Percentiles rank a stretch among this genome's conserved stretches.
Evolutionary conservation across 768 basidiomycete genomes (phyloP).

Genomic region (Suillus paluster): DNA sequence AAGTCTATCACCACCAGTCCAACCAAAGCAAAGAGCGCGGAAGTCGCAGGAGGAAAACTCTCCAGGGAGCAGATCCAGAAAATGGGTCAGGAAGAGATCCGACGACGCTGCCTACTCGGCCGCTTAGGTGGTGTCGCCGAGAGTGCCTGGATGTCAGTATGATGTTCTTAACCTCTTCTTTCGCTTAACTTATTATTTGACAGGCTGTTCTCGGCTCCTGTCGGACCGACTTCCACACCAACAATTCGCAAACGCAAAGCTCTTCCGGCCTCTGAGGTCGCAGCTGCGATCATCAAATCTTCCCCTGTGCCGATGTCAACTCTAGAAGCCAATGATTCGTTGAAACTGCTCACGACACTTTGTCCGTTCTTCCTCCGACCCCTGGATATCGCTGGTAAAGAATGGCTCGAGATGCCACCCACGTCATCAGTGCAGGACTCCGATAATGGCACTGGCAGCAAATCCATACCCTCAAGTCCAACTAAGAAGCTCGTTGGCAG

Average conservation of each 20-base stretch:
- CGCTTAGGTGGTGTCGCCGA: conserved; percentile 83
- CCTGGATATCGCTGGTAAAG: conserved; percentile 61
- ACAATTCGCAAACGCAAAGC: conserved; percentile 71
- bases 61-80: conserved; percentile 71
- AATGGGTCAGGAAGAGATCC: conserved; percentile 77
- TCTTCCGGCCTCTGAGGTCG: conserved; percentile 68
- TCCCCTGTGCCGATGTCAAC: conserved; percentile 80
- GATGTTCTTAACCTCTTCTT: background rate
- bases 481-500: conserved; percentile 35
- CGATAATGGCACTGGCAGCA: conserved; percentile 12
- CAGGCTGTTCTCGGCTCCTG: conserved; percentile 77
- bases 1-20: conserved; percentile 72
- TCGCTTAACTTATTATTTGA: conserved; percentile 3
- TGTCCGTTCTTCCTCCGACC: conserved; percentile 83
- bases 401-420: conserved; percentile 56
- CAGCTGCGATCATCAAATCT: conserved; percentile 73
- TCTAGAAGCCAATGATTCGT: conserved; percentile 77
- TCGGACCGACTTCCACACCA: conserved; percentile 54
- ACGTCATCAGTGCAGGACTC: conserved; percentile 22
- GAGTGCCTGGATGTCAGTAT: conserved; percentile 80
- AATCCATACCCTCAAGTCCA: conserved; percentile 37
- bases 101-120: conserved; percentile 75
- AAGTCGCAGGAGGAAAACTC: conserved; percentile 49
- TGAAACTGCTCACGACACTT: conserved; percentile 64
- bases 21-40: conserved; percentile 52